Percentiles rank a stretch among this genome's conserved stretches.
These are phyloP conservation scores for Fusarium vanettenii DNA, from an alignment of 2,329 filamentous ascomycete genomes.

Conservation along the genomic window DNA sequence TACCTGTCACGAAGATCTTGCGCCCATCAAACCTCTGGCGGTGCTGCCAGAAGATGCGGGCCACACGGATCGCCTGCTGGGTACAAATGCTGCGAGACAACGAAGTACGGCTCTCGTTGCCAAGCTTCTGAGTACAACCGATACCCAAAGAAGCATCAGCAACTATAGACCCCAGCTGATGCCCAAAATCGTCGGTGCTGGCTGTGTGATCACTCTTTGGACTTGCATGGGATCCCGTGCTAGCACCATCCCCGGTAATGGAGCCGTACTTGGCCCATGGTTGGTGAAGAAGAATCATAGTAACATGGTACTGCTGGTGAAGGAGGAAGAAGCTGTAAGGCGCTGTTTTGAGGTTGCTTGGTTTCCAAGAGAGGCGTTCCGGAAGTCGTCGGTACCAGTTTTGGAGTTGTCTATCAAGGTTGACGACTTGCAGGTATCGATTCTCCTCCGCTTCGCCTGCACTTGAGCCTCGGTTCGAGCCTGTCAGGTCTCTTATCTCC, in stretches of 20 bases:
- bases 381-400: slow-evolving; percentile 66
- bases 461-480: slow-evolving; percentile 46
- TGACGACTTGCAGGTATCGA: slow-evolving; percentile 62
- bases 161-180: slow-evolving; percentile 29
- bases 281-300: slow-evolving; percentile 63
- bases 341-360: slow-evolving; percentile 61
- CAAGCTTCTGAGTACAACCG: slow-evolving; percentile 49
- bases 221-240: slow-evolving; percentile 48
- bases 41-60: slow-evolving; percentile 66
- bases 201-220: slow-evolving; percentile 40
- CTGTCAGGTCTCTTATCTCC: slow-evolving; percentile 54
- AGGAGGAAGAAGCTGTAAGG: slow-evolving; percentile 64
- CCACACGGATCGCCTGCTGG: slow-evolving; percentile 64
- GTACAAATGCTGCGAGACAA: slow-evolving; percentile 65
- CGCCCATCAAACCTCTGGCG: slow-evolving; percentile 62
- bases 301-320: slow-evolving; percentile 67
- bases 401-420: slow-evolving; percentile 64
- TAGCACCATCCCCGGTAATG: slow-evolving; percentile 46
- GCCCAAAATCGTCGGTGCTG: slow-evolving; percentile 21
- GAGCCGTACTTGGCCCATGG: slow-evolving; percentile 64
- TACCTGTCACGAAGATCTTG: slow-evolving; percentile 61
- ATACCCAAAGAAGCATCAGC: slow-evolving; percentile 41
- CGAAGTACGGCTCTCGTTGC: slow-evolving; percentile 56
- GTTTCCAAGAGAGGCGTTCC: slow-evolving; percentile 60
- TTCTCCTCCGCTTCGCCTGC: slow-evolving; percentile 54